A percentile compares a stretch with the other conserved stretches of the same genome.
phyloP scores from a whole-genome alignment of 1,139 yeast species.

The Nadsonia starkeyi-henricii region DNA sequence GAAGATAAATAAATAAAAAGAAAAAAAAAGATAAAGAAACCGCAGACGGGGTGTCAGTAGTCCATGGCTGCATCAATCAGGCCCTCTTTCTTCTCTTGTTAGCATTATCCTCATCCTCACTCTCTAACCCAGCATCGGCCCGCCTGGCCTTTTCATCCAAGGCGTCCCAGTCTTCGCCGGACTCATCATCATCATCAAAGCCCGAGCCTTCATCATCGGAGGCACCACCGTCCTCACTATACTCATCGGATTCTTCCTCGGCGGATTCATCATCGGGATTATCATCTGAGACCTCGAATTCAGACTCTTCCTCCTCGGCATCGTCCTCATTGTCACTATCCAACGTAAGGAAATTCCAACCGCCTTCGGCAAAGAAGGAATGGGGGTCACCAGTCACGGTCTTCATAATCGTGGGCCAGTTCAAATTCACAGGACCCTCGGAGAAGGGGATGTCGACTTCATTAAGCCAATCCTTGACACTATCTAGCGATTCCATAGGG shows the following conservation, averaged over 20 bases:
- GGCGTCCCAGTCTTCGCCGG: slow-evolving; percentile 18
- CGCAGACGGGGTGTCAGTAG: no score
- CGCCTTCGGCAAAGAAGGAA: slow-evolving; percentile 78
- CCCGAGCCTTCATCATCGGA: slow-evolving; percentile 6
- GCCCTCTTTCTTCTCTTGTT: not conserved
- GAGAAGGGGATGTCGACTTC: slow-evolving; percentile 91
- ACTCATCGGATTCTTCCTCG: slow-evolving; percentile 17
- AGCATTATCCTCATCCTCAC: not conserved
- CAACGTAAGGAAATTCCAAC: slow-evolving; percentile 77
- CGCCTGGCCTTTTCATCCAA: slow-evolving; percentile 14
- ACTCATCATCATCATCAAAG: slow-evolving; percentile 17
- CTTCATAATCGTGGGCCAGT: slow-evolving; percentile 94
- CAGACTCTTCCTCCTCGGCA: slow-evolving; percentile 30
- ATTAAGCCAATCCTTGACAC: slow-evolving; percentile 89
- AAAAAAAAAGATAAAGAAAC: no score
- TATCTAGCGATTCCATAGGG: slow-evolving; percentile 85
- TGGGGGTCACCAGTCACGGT: slow-evolving; percentile 86
- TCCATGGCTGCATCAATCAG: not conserved
- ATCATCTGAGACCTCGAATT: slow-evolving; percentile 23
- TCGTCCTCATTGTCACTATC: slow-evolving; percentile 40
- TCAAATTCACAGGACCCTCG: slow-evolving; percentile 90
- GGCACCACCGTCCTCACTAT: slow-evolving; percentile 12
- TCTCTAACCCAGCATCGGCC: slow-evolving; percentile 2
- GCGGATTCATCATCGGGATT: slow-evolving; percentile 17
- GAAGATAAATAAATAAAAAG: no score